Conservation (phyloP, 2,329 filamentous ascomycete genomes). For the Calonectria pseudoturangicola region DNA sequence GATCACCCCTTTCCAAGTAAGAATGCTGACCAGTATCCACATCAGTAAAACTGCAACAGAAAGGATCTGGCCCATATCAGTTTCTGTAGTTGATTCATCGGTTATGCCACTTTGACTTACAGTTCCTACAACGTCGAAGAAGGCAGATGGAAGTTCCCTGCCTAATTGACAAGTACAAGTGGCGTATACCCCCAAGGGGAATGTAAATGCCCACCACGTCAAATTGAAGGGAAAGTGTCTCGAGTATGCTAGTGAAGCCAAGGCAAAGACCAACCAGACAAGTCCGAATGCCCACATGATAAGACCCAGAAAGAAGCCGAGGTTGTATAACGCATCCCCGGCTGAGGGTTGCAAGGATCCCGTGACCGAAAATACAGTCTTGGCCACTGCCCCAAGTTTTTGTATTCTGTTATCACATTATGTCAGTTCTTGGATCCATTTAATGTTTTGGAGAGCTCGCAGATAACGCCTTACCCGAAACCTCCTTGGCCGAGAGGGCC, state of each 20-base stretch:
- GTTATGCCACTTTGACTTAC: not conserved
- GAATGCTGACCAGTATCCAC: slow-evolving; percentile 45
- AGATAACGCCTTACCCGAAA: slow-evolving; percentile 60
- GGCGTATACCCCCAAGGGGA: slow-evolving; percentile 16
- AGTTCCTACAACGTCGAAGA: slow-evolving; percentile 2
- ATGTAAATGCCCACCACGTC: slow-evolving; percentile 16
- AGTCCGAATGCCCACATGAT: slow-evolving; percentile 26
- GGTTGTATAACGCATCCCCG: not conserved
- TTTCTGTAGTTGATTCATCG: too few relatives aligned
- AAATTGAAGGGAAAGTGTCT: slow-evolving; percentile 15
- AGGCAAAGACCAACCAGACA: slow-evolving; percentile 16
- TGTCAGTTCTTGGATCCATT: not conserved
- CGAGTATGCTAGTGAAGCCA: not conserved
- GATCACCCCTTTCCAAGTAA: slow-evolving; percentile 35
- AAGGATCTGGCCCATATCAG: slow-evolving; percentile 32
- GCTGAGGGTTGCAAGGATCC: not conserved
- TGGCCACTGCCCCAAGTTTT: not conserved
- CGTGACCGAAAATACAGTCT: not conserved
- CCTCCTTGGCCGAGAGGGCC: slow-evolving; percentile 78
- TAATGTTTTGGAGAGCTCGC: too few relatives aligned
- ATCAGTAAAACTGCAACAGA: slow-evolving; percentile 44
- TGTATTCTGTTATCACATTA: not conserved
- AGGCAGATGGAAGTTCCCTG: not conserved
- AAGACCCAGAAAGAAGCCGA: slow-evolving; percentile 6
- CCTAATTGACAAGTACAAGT: slow-evolving; percentile 17